Conservation (phyloP, 106 monocot species). For the Apostasia shenzhenica region DNA sequence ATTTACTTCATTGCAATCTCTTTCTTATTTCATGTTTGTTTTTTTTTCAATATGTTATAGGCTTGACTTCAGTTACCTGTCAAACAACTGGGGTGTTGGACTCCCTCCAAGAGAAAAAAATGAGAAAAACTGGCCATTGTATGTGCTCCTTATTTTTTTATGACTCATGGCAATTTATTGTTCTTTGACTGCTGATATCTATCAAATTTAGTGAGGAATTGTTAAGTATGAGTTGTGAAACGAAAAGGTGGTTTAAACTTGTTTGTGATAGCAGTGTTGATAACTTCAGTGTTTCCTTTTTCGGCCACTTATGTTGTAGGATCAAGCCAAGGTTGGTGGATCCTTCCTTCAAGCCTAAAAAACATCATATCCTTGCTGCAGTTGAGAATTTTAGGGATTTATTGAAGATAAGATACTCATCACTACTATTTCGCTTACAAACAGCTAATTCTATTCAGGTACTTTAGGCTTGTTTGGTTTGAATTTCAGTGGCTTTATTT, state of each 20-base stretch:
- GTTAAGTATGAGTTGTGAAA: neutral
- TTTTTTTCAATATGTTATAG: constrained; percentile 24
- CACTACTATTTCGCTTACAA: constrained; percentile 67
- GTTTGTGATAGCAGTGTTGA: neutral
- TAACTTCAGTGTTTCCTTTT: neutral
- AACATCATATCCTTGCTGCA: constrained; percentile 60
- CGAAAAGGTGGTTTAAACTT: too few species aligned
- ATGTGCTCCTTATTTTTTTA: constrained; percentile 7
- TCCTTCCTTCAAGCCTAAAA: constrained; percentile 68
- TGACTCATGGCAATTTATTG: neutral
- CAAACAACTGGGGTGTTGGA: constrained; percentile 93
- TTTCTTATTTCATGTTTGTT: neutral
- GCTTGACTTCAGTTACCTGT: constrained; percentile 78
- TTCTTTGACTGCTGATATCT: neutral
- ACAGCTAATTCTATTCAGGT: constrained; percentile 77
- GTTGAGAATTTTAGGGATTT: constrained; percentile 53
- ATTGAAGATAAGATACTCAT: constrained; percentile 83
- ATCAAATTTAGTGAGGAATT: neutral
- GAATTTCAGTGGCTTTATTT: too few species aligned
- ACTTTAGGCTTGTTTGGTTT: neutral
- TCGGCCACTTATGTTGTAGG: constrained; percentile 16
- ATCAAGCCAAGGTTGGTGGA: constrained; percentile 65
- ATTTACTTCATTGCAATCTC: too few species aligned
- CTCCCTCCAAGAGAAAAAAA: constrained; percentile 89
- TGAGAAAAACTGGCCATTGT: constrained; percentile 80